Conservation (phyloP, 2,329 filamentous ascomycete species). For the Diaporthe amygdali region DNA sequence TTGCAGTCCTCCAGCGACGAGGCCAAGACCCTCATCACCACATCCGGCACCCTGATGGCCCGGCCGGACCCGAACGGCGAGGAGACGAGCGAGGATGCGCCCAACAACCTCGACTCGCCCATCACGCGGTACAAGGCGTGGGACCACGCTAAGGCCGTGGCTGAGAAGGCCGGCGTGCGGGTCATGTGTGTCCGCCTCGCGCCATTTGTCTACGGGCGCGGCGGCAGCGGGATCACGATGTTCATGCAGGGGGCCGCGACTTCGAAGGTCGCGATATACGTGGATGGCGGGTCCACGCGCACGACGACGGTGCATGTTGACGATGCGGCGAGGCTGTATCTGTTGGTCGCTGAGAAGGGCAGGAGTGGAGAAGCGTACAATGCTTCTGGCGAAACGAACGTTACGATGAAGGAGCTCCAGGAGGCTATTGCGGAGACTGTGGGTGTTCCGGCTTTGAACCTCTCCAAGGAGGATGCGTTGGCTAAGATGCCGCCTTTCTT, state of each 20-base stretch:
- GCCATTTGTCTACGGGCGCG: conserved; percentile 50
- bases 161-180: conserved; percentile 35
- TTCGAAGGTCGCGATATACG: background rate
- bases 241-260: conserved; percentile 36
- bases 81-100: conserved; percentile 34
- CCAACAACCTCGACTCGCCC: background rate
- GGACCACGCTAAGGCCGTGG: conserved; percentile 35
- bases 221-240: conserved; percentile 41
- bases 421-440: conserved; percentile 31
- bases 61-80: conserved; percentile 28
- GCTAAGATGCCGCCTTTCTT: conserved; percentile 36
- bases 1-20: conserved; percentile 34
- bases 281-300: conserved; percentile 14
- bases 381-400: background rate
- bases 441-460: conserved; percentile 29
- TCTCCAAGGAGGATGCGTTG: conserved; percentile 34
- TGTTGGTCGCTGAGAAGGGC: conserved; percentile 12
- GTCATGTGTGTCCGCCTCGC: conserved; percentile 44
- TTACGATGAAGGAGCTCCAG: conserved; percentile 14
- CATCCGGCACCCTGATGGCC: conserved; percentile 36
- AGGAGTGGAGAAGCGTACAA: conserved; percentile 21
- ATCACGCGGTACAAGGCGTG: conserved; percentile 36
- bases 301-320: conserved; percentile 26
- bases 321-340: conserved; percentile 22
- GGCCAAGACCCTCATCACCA: conserved; percentile 41